Percentiles rank a stretch among this genome's conserved stretches.
Conservation (phyloP, 768 basidiomycete genomes). For the Glaciozyma martinii region DNA sequence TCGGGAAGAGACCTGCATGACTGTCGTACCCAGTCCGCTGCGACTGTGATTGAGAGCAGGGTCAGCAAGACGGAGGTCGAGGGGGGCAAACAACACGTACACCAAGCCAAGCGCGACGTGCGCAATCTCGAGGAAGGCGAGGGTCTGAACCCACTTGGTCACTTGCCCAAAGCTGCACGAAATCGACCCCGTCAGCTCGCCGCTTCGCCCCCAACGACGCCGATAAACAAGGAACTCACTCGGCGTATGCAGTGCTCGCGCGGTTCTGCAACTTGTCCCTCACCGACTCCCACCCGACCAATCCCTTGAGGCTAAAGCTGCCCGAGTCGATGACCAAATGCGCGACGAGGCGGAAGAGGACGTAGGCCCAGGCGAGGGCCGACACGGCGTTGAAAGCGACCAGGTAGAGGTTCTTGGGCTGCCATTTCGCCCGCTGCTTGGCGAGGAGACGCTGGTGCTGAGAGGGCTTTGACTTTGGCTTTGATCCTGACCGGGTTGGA, state of each 20-base stretch:
- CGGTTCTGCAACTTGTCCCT: constrained; percentile 38
- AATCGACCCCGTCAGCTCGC: not conserved
- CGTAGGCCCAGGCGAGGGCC: constrained; percentile 61
- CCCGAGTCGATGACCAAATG: constrained; percentile 32
- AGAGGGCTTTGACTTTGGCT: not conserved
- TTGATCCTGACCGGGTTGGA: not conserved
- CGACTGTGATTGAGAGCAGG: constrained; percentile 34
- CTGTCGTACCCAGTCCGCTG: constrained; percentile 65
- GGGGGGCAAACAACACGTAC: constrained; percentile 55
- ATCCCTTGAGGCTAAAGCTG: constrained; percentile 35
- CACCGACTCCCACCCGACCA: not conserved
- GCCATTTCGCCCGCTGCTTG: not conserved
- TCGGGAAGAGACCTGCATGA: constrained; percentile 73
- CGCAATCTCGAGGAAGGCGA: constrained; percentile 71
- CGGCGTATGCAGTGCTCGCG: constrained; percentile 4
- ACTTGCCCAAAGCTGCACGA: constrained; percentile 19
- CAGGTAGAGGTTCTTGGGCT: constrained; percentile 49
- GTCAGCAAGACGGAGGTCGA: constrained; percentile 62
- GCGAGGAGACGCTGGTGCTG: not conserved
- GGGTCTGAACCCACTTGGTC: constrained; percentile 69
- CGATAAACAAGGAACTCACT: not conserved
- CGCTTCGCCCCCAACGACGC: not conserved
- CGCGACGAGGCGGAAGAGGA: constrained; percentile 47
- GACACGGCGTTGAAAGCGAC: constrained; percentile 69
- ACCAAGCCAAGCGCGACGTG: constrained; percentile 76